Evolutionary conservation across 2,329 filamentous ascomycete species (phyloP), one percentile per base, ranked within the genome.

Genomic region (Trichoderma oligosporum): DNA sequence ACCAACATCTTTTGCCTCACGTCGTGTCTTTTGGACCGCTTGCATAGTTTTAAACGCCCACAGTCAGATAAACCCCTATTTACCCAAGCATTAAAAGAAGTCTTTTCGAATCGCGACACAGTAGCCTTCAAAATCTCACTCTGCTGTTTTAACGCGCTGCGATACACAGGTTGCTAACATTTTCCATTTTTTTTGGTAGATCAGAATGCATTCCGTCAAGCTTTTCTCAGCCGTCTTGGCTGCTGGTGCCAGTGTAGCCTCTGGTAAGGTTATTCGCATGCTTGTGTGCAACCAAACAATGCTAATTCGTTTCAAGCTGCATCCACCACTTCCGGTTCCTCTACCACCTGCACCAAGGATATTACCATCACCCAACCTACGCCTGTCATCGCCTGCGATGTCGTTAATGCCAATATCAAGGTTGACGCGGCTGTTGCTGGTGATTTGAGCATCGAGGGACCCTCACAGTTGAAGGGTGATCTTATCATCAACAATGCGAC

Each of bases 361-460:
- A 79, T 91, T 76, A 79, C 80, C 71, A 85, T 81, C 73, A 81
- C 77, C 55, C 82, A 83, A 65, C 81, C 89, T 68, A 84, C 82
- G 57, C 79, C 78, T 16, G 71, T 70, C 47, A 75, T 93, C 60
- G 71, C 80, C 62, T 96, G 92, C 82, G 70, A 74, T n/a, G 87
- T 82, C 56, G 80, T 89, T 69, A 75, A 82, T 51, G 91, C 88
- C 67, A 80, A 82, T 70, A 77, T 96, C 61, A 79, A 82, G 61
- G 80, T 96, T 63, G 79, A 78, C 61, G 76, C 78, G 35, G 69
- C 71, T 51, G 79, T 84, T 36, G 73, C 78, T 51, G 82, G 81
- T 45, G 71, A 73, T 61, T 79, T 96, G 64, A 73, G 76, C 55
- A 73, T 97, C 62, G 75, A 82, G 66, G 85, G 86, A 49, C 73